Percentiles rank a stretch among this genome's conserved stretches.
Evolutionary conservation across 805 yeast genomes (phyloP).

Genomic region (Kodamaea leandrae): DNA sequence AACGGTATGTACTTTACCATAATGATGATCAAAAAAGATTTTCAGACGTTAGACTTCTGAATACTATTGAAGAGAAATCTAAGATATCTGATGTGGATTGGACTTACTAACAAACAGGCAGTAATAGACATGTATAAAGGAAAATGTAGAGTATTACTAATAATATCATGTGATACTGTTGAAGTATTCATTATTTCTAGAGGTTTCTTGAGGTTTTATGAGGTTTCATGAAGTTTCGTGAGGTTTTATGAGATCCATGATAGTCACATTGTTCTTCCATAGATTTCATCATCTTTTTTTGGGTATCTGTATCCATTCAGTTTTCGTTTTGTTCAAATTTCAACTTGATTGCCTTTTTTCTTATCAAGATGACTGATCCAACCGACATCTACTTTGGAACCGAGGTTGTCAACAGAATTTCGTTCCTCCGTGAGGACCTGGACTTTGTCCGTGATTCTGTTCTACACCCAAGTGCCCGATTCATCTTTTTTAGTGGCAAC

Average conservation of each 20-base stretch:
- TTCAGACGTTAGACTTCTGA: conserved; percentile 45
- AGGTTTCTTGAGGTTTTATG: too few relatives aligned
- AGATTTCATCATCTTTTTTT: too few relatives aligned
- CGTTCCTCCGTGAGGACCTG: conserved; percentile 57
- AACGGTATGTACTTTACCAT: conserved; percentile 2
- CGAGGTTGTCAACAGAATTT: conserved; percentile 59
- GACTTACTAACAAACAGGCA: conserved; percentile 1
- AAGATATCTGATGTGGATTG: conserved; percentile 21
- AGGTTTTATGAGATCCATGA: too few relatives aligned
- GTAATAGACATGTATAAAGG: background rate
- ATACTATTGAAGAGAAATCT: conserved; percentile 33
- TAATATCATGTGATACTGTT: too few relatives aligned
- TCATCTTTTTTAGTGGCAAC: conserved; percentile 41
- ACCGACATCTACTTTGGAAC: conserved; percentile 41
- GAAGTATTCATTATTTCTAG: too few relatives aligned
- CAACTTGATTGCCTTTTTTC: background rate
- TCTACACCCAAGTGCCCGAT: conserved; percentile 45
- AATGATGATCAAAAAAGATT: conserved; percentile 35
- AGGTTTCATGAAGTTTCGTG: too few relatives aligned
- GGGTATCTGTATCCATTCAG: too few relatives aligned
- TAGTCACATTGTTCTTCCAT: too few relatives aligned
- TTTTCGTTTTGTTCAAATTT: too few relatives aligned
- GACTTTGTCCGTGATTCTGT: conserved; percentile 49
- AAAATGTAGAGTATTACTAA: background rate
- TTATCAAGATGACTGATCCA: background rate